A percentile compares a stretch with the other conserved stretches of the same genome.
Conservation (phyloP, 192 early-diverging fungal species). For the Physocladia obscura region DNA sequence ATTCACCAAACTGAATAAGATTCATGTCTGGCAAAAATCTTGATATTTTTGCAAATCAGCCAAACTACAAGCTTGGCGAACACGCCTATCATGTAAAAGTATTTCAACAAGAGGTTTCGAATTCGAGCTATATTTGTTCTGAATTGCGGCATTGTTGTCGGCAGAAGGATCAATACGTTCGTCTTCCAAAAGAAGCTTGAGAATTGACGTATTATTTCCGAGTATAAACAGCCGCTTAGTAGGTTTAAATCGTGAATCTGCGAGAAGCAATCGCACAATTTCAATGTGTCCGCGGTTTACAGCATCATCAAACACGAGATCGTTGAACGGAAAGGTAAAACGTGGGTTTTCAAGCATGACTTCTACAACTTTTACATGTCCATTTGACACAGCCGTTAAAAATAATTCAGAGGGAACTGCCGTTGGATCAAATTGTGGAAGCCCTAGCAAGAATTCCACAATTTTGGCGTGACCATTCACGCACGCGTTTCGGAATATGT, state of each 20-base stretch:
- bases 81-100: too few relatives aligned
- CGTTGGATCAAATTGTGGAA: not conserved
- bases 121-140: too few relatives aligned
- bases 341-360: conserved; percentile 4
- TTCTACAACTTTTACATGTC: conserved; percentile 22
- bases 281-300: conserved; percentile 14
- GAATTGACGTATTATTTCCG: conserved; percentile 4
- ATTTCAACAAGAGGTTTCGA: too few relatives aligned
- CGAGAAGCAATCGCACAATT: conserved; percentile 16
- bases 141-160: not conserved
- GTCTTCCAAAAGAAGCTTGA: not conserved
- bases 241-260: conserved; percentile 5
- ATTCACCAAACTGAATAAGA: too few relatives aligned
- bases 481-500: not conserved
- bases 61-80: too few relatives aligned
- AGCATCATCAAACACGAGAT: conserved; percentile 6
- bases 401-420: not conserved
- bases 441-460: conserved; percentile 26
- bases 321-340: not conserved
- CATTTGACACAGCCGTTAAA: conserved; percentile 6
- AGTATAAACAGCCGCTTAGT: not conserved
- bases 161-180: not conserved
- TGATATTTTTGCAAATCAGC: too few relatives aligned
- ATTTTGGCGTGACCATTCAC: conserved; percentile 30
- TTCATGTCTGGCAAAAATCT: too few relatives aligned